phyloP scores from a whole-genome alignment of 2,329 filamentous ascomycete genomes.

The Esteya vermicola region DNA sequence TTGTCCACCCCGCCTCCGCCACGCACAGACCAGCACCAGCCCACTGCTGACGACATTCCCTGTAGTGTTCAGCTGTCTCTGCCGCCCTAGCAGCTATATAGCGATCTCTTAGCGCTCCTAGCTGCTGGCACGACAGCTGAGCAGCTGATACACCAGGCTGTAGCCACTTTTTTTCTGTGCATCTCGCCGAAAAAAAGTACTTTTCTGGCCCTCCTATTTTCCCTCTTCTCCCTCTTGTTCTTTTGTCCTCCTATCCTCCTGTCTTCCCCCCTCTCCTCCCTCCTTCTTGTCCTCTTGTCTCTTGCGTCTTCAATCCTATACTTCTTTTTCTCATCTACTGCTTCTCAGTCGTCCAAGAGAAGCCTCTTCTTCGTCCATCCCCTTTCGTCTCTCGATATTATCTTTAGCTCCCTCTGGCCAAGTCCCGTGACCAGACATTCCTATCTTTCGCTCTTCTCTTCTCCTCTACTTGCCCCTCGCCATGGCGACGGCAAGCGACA shows the following conservation, averaged over 20 bases:
- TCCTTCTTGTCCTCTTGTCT: background rate
- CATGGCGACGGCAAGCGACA: slow-evolving; percentile 12
- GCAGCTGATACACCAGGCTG: too few species aligned
- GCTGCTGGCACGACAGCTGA: too few species aligned
- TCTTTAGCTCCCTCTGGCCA: too few species aligned
- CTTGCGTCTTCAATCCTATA: too few species aligned
- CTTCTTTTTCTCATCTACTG: too few species aligned
- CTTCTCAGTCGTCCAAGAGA: too few species aligned
- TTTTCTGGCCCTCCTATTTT: background rate
- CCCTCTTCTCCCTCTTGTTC: background rate
- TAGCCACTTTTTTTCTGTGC: too few species aligned
- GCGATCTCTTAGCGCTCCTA: background rate
- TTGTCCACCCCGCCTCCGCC: background rate
- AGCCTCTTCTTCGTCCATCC: too few species aligned
- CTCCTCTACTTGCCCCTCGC: background rate
- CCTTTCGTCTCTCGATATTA: too few species aligned
- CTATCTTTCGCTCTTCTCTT: background rate
- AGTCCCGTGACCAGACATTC: too few species aligned
- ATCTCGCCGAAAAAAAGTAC: too few species aligned
- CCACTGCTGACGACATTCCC: too few species aligned
- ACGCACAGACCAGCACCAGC: background rate
- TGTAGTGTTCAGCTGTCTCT: background rate
- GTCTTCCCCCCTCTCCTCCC: background rate
- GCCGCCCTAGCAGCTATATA: background rate
- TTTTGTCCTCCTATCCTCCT: background rate